Evolutionary conservation across 371 early-diverging fungal species (phyloP), one percentile per base, ranked within the genome.

Genomic region (Mucor racemosus): DNA sequence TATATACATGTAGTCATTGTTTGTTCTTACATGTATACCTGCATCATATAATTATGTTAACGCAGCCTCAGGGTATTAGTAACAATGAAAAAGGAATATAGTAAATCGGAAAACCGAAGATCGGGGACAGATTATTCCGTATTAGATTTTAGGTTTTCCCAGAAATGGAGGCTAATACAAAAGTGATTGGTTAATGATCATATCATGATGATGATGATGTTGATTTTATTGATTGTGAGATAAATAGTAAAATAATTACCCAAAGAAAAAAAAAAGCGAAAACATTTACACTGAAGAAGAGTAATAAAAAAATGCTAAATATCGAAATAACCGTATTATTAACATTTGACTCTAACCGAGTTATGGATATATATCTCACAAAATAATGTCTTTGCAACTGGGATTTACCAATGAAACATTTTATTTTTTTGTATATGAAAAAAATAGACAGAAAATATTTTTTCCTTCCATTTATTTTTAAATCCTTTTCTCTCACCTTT

Each of bases 101-200:
- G 42, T 11, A 42, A 42, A 48, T 48, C 1, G 19, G 21, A 48
- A 48, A 19, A 21, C 48, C 48, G 48, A 42, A 15, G 11, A 48
- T 48, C 48, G 48, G 48, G 21, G n/a, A 48, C 48, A 19, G 48
- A 19, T 19, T 48, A 48, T 48, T 48, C 48, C 48, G 48, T 48
- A 19, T 21, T 19, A 21, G 3, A 48, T 21, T 48, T 42, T 42
- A 42, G 15, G n/a, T 42, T 42, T 15, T 15, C 14, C 42, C 42
- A 15, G 42, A 42, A 42, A 42, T 42, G 42, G 42, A 42, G n/a
- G 15, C 41, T 9, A 42, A 42, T 5, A 7, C 42, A 5, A 15
- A 42, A 42, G 42, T n/a, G 42, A 48, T 48, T 48, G 48, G 48
- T 48, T 19, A n/a, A 48, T 48, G 48, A 42, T 42, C 42, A 19